phyloP scores from a whole-genome alignment of 2,329 filamentous ascomycete species.

The Emergomyces orientalis region DNA sequence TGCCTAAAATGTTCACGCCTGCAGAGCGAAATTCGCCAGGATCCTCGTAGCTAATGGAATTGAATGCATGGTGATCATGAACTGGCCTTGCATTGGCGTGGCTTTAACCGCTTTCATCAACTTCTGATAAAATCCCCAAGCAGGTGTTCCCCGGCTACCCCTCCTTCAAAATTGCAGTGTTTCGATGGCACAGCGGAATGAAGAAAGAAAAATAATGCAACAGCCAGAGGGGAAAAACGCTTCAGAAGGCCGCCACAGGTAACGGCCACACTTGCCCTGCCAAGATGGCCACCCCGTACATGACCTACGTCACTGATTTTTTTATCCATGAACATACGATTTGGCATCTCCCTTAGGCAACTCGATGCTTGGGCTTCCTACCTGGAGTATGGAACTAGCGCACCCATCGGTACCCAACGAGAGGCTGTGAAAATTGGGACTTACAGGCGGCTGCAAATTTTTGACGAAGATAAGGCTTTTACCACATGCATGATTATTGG shows the following conservation, averaged over 20 bases:
- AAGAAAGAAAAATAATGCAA: not conserved
- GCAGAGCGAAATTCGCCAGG: not conserved
- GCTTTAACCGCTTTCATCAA: not conserved
- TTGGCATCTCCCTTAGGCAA: not conserved
- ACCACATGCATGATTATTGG: not conserved
- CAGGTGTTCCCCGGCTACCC: not conserved
- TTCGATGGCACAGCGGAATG: not conserved
- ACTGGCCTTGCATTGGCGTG: conserved; percentile 4
- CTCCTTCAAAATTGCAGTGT: not conserved
- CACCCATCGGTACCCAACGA: conserved; percentile 7
- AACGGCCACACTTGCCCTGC: not conserved
- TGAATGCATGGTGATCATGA: conserved; percentile 3
- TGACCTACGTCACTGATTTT: not conserved
- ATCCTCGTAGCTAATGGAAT: not conserved
- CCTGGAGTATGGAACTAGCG: not conserved
- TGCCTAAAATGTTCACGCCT: not conserved
- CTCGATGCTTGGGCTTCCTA: not conserved
- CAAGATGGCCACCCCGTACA: not conserved
- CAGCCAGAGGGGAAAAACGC: not conserved
- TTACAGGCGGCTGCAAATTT: not conserved
- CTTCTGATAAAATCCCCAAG: not conserved
- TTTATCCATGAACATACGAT: not conserved
- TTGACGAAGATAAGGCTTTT: not conserved
- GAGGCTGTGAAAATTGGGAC: not conserved
- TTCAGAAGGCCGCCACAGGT: not conserved